A percentile compares a stretch with the other conserved stretches of the same genome.
Conservation (phyloP, 768 basidiomycete genomes). For the Xanthoconium stramineum region DNA sequence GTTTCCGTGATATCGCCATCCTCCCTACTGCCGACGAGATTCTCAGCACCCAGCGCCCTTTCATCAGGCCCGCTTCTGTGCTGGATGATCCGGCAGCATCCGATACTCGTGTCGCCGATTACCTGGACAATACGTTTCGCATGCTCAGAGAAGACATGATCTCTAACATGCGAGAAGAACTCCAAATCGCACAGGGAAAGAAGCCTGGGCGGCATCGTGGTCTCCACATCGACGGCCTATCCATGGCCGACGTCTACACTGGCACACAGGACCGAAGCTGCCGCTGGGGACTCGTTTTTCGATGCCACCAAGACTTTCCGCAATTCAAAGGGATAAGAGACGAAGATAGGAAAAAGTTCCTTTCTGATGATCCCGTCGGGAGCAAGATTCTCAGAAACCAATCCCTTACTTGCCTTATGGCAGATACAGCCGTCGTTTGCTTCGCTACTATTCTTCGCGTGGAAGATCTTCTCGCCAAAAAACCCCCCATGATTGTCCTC, state of each 20-base stretch:
- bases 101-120: slow-evolving; percentile 38
- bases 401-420: slow-evolving; percentile 52
- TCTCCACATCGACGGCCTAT: slow-evolving; percentile 37
- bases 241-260: slow-evolving; percentile 38
- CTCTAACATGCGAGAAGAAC: slow-evolving; percentile 55
- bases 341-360: slow-evolving; percentile 38
- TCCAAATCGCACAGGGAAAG: slow-evolving; percentile 42
- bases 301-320: slow-evolving; percentile 36
- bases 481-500: slow-evolving; percentile 50
- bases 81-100: slow-evolving; percentile 44
- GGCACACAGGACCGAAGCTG: slow-evolving; percentile 26
- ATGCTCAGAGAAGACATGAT: slow-evolving; percentile 66
- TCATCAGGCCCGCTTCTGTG: slow-evolving; percentile 45
- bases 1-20: slow-evolving; percentile 60
- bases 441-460: slow-evolving; percentile 57
- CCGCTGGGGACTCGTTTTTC: slow-evolving; percentile 44
- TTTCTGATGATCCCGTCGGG: slow-evolving; percentile 34
- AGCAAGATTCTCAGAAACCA: slow-evolving; percentile 49
- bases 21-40: slow-evolving; percentile 66
- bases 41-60: slow-evolving; percentile 42
- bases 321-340: slow-evolving; percentile 31
- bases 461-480: slow-evolving; percentile 46
- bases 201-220: slow-evolving; percentile 44
- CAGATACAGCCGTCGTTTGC: slow-evolving; percentile 45
- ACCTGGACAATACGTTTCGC: slow-evolving; percentile 66